Conservation (phyloP, 2,329 filamentous ascomycete genomes). For the Calonectria leucothoes region DNA sequence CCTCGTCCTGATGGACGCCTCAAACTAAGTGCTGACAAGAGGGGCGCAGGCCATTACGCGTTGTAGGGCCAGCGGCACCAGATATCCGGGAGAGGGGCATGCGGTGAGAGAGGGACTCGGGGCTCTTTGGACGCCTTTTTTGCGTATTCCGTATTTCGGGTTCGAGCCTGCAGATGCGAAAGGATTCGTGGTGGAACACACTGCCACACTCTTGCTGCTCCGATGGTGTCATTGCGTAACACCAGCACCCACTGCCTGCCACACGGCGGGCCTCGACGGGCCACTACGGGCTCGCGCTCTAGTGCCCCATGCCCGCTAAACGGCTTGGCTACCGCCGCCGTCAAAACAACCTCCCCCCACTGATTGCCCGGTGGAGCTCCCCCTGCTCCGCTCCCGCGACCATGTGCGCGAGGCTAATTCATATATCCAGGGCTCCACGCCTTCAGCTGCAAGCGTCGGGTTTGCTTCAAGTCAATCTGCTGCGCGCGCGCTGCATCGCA, state of each 20-base stretch:
- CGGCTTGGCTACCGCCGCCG: background rate
- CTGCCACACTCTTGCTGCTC: background rate
- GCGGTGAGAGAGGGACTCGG: background rate
- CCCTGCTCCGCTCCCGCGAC: conserved; percentile 3
- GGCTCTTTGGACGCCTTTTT: too few species aligned
- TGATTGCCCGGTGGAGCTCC: background rate
- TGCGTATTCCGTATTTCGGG: background rate
- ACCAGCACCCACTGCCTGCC: background rate
- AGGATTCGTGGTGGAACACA: background rate
- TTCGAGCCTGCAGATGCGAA: background rate
- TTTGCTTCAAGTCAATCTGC: background rate
- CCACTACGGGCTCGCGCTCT: background rate
- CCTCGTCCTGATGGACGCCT: background rate
- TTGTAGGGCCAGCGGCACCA: background rate
- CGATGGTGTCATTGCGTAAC: conserved; percentile 10
- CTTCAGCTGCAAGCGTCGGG: background rate
- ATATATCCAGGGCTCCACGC: conserved; percentile 9
- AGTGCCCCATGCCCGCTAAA: background rate
- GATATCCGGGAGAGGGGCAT: background rate
- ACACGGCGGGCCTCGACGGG: background rate
- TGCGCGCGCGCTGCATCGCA: background rate
- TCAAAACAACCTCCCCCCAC: conserved; percentile 7
- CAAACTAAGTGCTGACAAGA: background rate
- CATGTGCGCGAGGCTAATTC: conserved; percentile 3
- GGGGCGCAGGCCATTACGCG: conserved; percentile 2